These are phyloP conservation scores for Cladophialophora yegresii DNA, from an alignment of 2,329 filamentous ascomycete species.

Conservation along the genomic window DNA sequence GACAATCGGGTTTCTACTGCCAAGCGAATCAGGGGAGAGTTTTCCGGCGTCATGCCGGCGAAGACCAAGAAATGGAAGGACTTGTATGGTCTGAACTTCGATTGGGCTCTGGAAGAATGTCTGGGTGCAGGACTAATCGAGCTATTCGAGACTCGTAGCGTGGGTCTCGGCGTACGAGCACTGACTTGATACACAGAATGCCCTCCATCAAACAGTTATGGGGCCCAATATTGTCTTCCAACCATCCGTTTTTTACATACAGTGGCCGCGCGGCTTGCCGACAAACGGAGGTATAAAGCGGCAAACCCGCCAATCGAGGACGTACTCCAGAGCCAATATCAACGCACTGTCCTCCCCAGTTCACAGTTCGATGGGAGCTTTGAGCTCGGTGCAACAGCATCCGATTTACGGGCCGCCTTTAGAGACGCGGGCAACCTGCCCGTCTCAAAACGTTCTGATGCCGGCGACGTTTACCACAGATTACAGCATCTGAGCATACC, in stretches of 20 bases:
- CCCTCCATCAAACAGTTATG: neutral
- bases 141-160: constrained; percentile 64
- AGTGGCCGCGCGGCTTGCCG: neutral
- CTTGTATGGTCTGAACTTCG: constrained; percentile 61
- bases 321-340: neutral
- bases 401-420: neutral
- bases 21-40: constrained; percentile 60
- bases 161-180: constrained; percentile 56
- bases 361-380: neutral
- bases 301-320: neutral
- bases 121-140: constrained; percentile 63
- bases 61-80: constrained; percentile 65
- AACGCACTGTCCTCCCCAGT: neutral
- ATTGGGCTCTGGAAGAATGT: constrained; percentile 63
- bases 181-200: constrained; percentile 22
- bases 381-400: neutral
- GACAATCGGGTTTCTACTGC: constrained; percentile 49
- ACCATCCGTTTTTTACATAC: neutral
- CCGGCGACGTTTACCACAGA: neutral
- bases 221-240: neutral
- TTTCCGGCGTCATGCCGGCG: constrained; percentile 57
- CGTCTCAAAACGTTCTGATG: neutral
- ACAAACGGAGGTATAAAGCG: neutral
- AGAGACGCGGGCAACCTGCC: neutral
- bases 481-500: neutral